Percentiles rank a stretch among this genome's conserved stretches.
Evolutionary conservation across 164 flowering plant genomes (phyloP).

Genomic region (Berberis vulgaris): DNA sequence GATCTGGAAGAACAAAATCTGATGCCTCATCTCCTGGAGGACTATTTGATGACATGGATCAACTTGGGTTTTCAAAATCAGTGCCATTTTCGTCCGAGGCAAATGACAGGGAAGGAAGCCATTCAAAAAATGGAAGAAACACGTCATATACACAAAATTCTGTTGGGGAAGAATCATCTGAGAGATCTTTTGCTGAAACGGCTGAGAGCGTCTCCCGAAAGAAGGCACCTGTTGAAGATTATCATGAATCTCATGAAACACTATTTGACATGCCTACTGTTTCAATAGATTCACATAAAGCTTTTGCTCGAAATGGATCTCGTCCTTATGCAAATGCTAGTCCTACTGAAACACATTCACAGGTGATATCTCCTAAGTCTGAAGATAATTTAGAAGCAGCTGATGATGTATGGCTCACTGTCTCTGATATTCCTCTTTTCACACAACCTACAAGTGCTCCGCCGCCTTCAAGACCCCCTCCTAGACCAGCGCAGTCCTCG

Average conservation of each 20-base stretch:
- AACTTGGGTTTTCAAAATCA: conserved; percentile 39
- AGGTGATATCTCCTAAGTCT: conserved; percentile 29
- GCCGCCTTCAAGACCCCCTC: conserved; percentile 96
- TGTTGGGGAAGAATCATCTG: conserved; percentile 25
- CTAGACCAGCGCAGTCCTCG: conserved; percentile 45
- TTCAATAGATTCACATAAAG: conserved; percentile 32
- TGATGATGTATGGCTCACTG: conserved; percentile 85
- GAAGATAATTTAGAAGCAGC: conserved; percentile 36
- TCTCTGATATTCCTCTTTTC: conserved; percentile 79
- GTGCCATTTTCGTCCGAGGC: conserved; percentile 37
- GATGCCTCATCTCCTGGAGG: conserved; percentile 34
- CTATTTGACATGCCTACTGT: conserved; percentile 46
- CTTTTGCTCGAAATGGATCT: conserved; percentile 23
- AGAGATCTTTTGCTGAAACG: conserved; percentile 27
- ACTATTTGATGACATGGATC: conserved; percentile 54
- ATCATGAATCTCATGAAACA: conserved; percentile 34
- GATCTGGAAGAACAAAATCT: conserved; percentile 25
- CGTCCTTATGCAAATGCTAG: conserved; percentile 2
- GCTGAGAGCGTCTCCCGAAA: conserved; percentile 28
- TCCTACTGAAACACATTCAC: conserved; percentile 27
- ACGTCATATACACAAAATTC: conserved; percentile 16
- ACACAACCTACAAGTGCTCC: conserved; percentile 93
- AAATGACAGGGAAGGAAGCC: conserved; percentile 26
- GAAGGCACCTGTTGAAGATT: conserved; percentile 30
- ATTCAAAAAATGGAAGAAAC: conserved; percentile 25